Conservation (phyloP, 2,329 filamentous ascomycete genomes). For the Dothideomycetes sp. region DNA sequence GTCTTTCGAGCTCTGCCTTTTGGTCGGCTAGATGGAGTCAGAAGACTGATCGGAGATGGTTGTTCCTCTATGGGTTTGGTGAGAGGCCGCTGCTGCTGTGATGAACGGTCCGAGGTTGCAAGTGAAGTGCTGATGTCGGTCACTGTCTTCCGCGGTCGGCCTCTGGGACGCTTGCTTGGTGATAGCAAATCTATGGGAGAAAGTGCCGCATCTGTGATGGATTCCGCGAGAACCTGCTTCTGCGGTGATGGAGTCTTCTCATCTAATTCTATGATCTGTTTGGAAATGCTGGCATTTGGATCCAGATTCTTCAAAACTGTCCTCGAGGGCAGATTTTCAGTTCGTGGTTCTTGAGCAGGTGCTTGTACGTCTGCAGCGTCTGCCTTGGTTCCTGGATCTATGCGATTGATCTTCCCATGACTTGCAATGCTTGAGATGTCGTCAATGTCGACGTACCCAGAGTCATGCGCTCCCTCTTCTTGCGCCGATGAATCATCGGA, state of each 20-base stretch:
- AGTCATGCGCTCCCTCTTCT: constrained; percentile 5
- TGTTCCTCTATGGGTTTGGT: background rate
- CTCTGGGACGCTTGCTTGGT: constrained; percentile 11
- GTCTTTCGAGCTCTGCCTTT: constrained; percentile 17
- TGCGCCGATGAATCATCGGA: background rate
- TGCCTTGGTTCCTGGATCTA: constrained; percentile 1
- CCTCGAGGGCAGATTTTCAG: background rate
- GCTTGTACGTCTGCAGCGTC: background rate
- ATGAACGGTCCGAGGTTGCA: too few relatives aligned
- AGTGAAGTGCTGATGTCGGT: background rate
- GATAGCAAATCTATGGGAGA: background rate
- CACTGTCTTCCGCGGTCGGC: constrained; percentile 15
- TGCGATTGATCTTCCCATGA: background rate
- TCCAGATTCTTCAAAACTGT: constrained; percentile 2
- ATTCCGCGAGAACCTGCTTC: background rate
- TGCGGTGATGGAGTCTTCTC: background rate
- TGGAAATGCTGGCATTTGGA: constrained; percentile 2
- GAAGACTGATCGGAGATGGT: background rate
- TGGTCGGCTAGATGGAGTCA: constrained; percentile 7
- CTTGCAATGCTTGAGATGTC: constrained; percentile 1
- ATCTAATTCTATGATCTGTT: background rate
- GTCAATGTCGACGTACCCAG: constrained; percentile 11
- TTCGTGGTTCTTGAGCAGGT: constrained; percentile 3
- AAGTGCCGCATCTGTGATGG: background rate
- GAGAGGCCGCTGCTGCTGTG: background rate